Percentiles rank a stretch among this genome's conserved stretches.
Evolutionary conservation across 192 early-diverging fungal species (phyloP).

Genomic region (Anaeromyces robustus): DNA sequence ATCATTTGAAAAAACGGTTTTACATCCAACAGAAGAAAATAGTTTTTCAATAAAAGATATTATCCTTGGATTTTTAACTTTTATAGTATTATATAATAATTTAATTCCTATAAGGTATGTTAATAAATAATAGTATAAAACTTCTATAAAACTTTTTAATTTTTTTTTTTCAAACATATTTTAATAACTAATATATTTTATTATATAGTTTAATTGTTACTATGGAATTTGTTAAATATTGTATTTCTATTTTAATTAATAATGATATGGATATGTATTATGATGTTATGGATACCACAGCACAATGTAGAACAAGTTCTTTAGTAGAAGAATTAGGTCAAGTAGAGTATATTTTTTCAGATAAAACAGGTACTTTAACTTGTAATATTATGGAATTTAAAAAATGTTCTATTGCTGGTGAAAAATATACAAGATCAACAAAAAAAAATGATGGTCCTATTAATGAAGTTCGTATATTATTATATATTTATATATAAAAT

Average conservation of each 20-base stretch:
- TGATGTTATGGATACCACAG: conserved; percentile 79
- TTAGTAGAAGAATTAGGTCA: neutral
- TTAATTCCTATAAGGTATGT: conserved; percentile 82
- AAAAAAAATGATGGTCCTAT: conserved; percentile 30
- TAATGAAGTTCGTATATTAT: conserved; percentile 36
- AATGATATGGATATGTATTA: conserved; percentile 93
- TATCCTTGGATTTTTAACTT: conserved; percentile 42
- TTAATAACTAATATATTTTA: neutral
- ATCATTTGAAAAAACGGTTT: neutral
- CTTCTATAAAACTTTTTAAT: no score
- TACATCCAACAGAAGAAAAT: neutral
- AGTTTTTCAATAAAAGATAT: neutral
- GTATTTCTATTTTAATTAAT: conserved; percentile 75
- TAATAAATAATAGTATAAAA: no score
- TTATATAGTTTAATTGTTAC: conserved; percentile 74
- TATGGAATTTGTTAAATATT: conserved; percentile 96
- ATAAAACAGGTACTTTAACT: conserved; percentile 2
- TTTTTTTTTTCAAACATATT: conserved; percentile 1
- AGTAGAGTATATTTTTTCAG: conserved; percentile 3
- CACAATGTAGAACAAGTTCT: conserved; percentile 78
- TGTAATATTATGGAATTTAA: conserved; percentile 2
- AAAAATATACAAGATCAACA: conserved; percentile 9
- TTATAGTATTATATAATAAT: conserved; percentile 96
- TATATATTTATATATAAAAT: neutral
- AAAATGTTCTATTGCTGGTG: conserved; percentile 11